phyloP scores from a whole-genome alignment of 345 rosid genomes.

The Hibiscus syriacus region DNA sequence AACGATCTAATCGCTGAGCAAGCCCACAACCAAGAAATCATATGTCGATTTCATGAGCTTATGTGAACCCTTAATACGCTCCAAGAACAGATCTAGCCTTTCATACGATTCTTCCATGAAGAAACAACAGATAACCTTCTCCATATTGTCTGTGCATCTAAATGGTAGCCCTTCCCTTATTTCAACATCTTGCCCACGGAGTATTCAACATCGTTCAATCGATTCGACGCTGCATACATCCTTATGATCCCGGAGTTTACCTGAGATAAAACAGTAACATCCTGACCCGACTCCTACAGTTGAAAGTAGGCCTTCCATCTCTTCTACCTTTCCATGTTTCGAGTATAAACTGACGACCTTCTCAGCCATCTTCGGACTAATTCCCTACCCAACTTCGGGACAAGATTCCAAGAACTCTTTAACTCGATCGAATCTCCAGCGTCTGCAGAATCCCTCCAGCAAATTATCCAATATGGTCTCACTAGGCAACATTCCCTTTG shows the following conservation, averaged over 20 bases:
- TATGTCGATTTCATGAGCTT: slow-evolving; percentile 25
- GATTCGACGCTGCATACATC: slow-evolving; percentile 24
- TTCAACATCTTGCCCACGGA: slow-evolving; percentile 37
- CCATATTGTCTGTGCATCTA: slow-evolving; percentile 23
- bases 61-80: too few relatives aligned
- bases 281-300: slow-evolving; percentile 16
- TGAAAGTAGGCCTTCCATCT: slow-evolving; percentile 26
- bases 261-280: slow-evolving; percentile 9
- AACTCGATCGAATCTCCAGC: slow-evolving; percentile 11
- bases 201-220: slow-evolving; percentile 35
- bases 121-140: slow-evolving; percentile 31
- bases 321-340: slow-evolving; percentile 19
- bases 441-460: slow-evolving; percentile 22
- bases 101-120: slow-evolving; percentile 35
- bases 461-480: slow-evolving; percentile 18
- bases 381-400: slow-evolving; percentile 19
- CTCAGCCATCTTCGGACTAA: slow-evolving; percentile 23
- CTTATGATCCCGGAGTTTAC: slow-evolving; percentile 26
- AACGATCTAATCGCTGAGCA: slow-evolving; percentile 19
- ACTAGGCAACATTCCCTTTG: slow-evolving; percentile 18
- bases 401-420: slow-evolving; percentile 18
- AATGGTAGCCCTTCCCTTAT: slow-evolving; percentile 28
- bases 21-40: slow-evolving; percentile 30
- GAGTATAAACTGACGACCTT: slow-evolving; percentile 17
- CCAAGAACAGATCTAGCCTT: slow-evolving; percentile 29